Evolutionary conservation across 2,329 filamentous ascomycete genomes (phyloP).

Genomic region (Botrytis hyacinthi): DNA sequence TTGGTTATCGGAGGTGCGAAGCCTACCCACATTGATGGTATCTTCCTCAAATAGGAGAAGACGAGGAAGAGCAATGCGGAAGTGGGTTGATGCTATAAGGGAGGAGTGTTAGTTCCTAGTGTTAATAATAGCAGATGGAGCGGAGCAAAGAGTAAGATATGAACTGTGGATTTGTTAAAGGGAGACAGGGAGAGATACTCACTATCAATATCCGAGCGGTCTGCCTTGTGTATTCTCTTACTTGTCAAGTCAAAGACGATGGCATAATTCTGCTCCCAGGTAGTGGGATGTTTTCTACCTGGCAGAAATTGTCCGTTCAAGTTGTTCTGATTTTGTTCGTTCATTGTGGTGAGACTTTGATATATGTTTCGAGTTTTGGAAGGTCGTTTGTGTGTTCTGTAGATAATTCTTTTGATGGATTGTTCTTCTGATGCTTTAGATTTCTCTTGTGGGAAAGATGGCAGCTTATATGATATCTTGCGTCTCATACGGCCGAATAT

Average conservation of each 20-base stretch:
- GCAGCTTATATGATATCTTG: neutral
- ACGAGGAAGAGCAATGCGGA: neutral
- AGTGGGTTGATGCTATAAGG: neutral
- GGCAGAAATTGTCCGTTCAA: neutral
- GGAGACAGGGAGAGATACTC: neutral
- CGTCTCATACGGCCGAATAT: neutral
- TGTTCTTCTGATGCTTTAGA: neutral
- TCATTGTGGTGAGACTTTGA: neutral
- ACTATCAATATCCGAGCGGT: neutral
- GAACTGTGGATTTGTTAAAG: neutral
- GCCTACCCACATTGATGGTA: neutral
- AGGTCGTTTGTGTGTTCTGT: neutral
- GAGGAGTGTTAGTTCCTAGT: neutral
- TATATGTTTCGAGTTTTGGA: neutral
- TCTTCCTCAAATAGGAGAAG: neutral
- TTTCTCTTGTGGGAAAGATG: neutral
- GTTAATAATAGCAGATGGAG: neutral
- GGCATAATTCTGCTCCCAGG: neutral
- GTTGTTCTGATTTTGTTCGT: neutral
- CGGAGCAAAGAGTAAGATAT: neutral
- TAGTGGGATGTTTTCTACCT: neutral
- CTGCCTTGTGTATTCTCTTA: neutral
- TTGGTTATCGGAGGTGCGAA: accelerated
- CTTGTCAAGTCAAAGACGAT: neutral
- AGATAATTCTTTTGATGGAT: neutral